Evolutionary conservation across 345 rosid genomes (phyloP).

Genomic region (Theobroma cacao): DNA sequence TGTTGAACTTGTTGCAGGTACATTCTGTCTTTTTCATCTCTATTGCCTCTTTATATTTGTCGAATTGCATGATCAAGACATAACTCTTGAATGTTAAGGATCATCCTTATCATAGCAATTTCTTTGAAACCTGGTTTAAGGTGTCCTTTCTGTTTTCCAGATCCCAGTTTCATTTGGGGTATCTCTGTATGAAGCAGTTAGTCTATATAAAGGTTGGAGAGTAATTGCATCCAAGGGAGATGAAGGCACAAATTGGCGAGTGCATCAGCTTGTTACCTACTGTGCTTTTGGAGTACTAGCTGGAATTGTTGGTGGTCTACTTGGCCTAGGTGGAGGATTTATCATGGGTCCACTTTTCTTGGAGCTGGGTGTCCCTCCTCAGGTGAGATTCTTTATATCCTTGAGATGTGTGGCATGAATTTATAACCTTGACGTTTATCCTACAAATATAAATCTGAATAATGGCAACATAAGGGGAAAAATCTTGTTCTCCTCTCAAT

Average conservation of each 20-base stretch:
- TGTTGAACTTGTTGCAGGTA: conserved; percentile 65
- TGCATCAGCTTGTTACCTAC: conserved; percentile 51
- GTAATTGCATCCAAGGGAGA: conserved; percentile 65
- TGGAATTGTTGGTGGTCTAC: conserved; percentile 74
- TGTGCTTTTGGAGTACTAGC: conserved; percentile 59
- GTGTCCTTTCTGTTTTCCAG: conserved; percentile 23
- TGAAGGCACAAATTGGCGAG: conserved; percentile 29
- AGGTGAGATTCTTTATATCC: conserved; percentile 30
- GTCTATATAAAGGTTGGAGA: conserved; percentile 63
- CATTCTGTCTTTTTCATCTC: neutral
- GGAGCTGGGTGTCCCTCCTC: conserved; percentile 76
- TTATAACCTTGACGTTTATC: neutral
- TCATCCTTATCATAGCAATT: neutral
- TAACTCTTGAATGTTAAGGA: neutral
- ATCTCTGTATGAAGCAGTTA: conserved; percentile 58
- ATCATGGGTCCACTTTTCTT: conserved; percentile 78
- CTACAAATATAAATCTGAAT: neutral
- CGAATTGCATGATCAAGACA: neutral
- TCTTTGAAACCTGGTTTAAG: neutral
- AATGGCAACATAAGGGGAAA: neutral
- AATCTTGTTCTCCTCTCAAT: neutral
- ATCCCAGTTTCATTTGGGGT: conserved; percentile 71
- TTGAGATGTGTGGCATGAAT: neutral
- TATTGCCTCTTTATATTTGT: neutral
- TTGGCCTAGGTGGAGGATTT: conserved; percentile 83